Evolutionary conservation across 139 green algal species (phyloP).

Genomic region (Picochlorum sp.): DNA sequence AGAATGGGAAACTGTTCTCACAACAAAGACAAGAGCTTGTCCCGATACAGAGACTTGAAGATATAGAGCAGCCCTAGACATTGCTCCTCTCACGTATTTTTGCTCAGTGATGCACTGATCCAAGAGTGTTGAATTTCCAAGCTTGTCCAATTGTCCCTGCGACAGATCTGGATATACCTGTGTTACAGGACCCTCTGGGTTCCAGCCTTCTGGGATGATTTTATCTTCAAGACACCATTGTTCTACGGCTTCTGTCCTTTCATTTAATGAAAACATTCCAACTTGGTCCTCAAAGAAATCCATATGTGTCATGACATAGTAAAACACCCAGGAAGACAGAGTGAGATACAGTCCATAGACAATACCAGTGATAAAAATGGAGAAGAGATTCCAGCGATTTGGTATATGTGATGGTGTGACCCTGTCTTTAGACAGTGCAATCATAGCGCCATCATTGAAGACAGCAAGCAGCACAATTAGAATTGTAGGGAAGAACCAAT

Average conservation of each 20-base stretch:
- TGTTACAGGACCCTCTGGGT: no score
- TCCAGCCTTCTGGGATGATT: not conserved
- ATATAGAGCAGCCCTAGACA: slow-evolving; percentile 60
- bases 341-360: slow-evolving; percentile 73
- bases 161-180: slow-evolving; percentile 27
- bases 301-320: slow-evolving; percentile 38
- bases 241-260: slow-evolving; percentile 12
- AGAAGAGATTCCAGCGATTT: slow-evolving; percentile 61
- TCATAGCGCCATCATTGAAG: slow-evolving; percentile 85
- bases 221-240: slow-evolving; percentile 32
- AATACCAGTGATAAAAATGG: slow-evolving; percentile 68
- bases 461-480: slow-evolving; percentile 78
- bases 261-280: slow-evolving; percentile 44
- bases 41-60: slow-evolving; percentile 57
- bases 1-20: slow-evolving; percentile 47
- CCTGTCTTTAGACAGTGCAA: slow-evolving; percentile 70
- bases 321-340: slow-evolving; percentile 57
- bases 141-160: slow-evolving; percentile 1
- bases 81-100: slow-evolving; percentile 54
- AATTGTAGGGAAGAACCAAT: slow-evolving; percentile 69
- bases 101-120: slow-evolving; percentile 66
- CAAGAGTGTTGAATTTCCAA: slow-evolving; percentile 5
- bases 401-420: slow-evolving; percentile 44
- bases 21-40: slow-evolving; percentile 72
- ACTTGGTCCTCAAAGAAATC: slow-evolving; percentile 50